Percentiles rank a stretch among this genome's conserved stretches.
Conservation (phyloP, 768 basidiomycete genomes). For the Phallus indusiatus region DNA sequence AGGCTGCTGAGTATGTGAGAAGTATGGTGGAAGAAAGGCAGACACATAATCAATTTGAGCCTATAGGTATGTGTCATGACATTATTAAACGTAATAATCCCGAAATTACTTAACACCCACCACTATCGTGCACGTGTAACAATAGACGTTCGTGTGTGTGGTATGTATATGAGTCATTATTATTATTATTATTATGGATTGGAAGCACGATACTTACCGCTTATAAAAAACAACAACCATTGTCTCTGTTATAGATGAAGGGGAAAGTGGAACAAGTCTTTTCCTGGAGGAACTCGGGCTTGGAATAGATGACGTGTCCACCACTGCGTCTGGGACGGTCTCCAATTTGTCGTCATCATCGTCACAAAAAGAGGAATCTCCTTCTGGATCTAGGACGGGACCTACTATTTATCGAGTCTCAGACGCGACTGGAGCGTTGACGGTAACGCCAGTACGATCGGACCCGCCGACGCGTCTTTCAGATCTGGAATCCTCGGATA, state of each 20-base stretch:
- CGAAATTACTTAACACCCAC: not conserved
- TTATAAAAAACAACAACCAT: too few relatives aligned
- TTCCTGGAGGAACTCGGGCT: conserved; percentile 38
- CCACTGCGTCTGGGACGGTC: conserved; percentile 10
- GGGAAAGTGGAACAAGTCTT: conserved; percentile 31
- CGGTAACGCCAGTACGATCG: conserved; percentile 28
- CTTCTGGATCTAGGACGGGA: conserved; percentile 13
- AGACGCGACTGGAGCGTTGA: conserved; percentile 32
- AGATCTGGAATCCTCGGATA: conserved; percentile 35
- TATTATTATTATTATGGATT: too few relatives aligned
- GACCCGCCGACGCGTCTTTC: conserved; percentile 20
- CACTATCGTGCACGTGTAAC: conserved; percentile 13
- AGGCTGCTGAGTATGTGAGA: conserved; percentile 51
- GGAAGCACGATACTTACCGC: too few relatives aligned
- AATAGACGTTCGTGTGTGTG: conserved; percentile 39
- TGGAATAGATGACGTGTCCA: conserved; percentile 22
- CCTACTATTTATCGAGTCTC: conserved; percentile 34
- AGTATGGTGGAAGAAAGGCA: conserved; percentile 32
- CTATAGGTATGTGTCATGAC: not conserved
- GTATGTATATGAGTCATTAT: conserved; percentile 18
- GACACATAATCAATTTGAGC: conserved; percentile 8
- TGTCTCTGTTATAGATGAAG: conserved; percentile 35
- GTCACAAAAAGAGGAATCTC: conserved; percentile 4
- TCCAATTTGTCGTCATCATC: too few relatives aligned
- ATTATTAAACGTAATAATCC: not conserved